Conservation (phyloP, 257 asterid species). For the Penstemon barbatus region DNA sequence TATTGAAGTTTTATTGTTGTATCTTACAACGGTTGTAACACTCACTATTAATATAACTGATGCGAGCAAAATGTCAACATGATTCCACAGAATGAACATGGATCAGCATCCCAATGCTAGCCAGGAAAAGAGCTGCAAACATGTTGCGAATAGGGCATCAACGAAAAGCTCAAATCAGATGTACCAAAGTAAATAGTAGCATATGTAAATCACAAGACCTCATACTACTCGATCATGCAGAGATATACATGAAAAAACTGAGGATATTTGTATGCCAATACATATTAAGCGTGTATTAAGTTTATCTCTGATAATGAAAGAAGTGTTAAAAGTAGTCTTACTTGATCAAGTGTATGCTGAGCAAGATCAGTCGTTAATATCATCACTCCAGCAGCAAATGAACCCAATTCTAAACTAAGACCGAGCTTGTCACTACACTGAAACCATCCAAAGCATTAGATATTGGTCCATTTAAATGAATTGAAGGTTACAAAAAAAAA, state of each 20-base stretch:
- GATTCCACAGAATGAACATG: slow-evolving; percentile 96
- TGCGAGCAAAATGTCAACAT: slow-evolving; percentile 91
- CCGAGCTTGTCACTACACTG: slow-evolving; percentile 99
- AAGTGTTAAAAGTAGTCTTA: slow-evolving; percentile 29
- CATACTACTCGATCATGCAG: slow-evolving; percentile 9
- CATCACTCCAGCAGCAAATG: slow-evolving; percentile 99
- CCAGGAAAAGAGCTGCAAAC: slow-evolving; percentile 98
- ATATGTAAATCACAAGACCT: background rate
- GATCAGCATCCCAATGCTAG: slow-evolving; percentile 99
- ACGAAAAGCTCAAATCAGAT: slow-evolving; percentile 28
- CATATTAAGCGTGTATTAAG: background rate
- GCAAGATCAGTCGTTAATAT: slow-evolving; percentile 96
- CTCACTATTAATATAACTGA: slow-evolving; percentile 88
- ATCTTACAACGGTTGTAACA: slow-evolving; percentile 82
- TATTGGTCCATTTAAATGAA: no score
- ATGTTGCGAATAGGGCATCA: slow-evolving; percentile 81
- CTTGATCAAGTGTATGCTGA: slow-evolving; percentile 97
- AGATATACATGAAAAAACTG: background rate
- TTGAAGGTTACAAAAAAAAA: no score
- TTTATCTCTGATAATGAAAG: slow-evolving; percentile 6
- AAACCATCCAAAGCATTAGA: slow-evolving; percentile 36
- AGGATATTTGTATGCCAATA: background rate
- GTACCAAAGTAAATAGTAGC: slow-evolving; percentile 4
- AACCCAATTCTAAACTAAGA: slow-evolving; percentile 97
- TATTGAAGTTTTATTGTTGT: slow-evolving; percentile 87